Base-by-base conservation (phyloP, 331 rosid species). In the Pyracantha coccinea region DNA sequence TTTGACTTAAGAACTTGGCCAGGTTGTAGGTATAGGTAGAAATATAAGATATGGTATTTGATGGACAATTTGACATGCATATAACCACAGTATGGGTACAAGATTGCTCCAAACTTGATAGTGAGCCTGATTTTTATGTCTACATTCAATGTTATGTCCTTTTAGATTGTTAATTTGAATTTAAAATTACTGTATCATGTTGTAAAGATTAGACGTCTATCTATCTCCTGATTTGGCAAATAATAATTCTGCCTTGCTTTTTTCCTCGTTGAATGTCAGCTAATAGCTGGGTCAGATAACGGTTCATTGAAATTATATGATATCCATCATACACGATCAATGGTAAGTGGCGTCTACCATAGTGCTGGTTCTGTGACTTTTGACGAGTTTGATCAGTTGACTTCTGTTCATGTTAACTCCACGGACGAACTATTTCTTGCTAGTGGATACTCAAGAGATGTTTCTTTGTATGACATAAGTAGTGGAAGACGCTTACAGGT, bases 251-350 rank as follows among this genome's bases (percentile, higher is more conserved):
- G 19, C 69, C 57, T 76, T 74, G 27, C 31, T 66, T 78, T 69
- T 73, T 52, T 28, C 28, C 63, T 2, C 57, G 11, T 63, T 29
- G 31, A 62, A 28, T 62, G 68, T 62, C 53, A 77, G 81, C 81
- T 78, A 16, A 33, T 78, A 32, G 81, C 81, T 71, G 81, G 81
- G 28, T 78, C 81, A 52, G 81, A 78, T 63, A 71, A 71, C 64
- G 81, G 81, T 50, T 70, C 66, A 14, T 33, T 78, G 81, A 78
- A 71, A 66, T 70, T 78, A 57, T 21, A 32, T 3, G 81, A 78
- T 57, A 63, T 71, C 67, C 64, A 78, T 52, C 32, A 50, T 6
- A 64, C 45, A 33, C 72, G 23, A 24, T 70, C 66, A 59, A 41
- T 41, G 15, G 47, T 41, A 41, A 41, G 47, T 15, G 81, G 54